Evolutionary conservation across 768 basidiomycete genomes (phyloP).

Genomic region (Mycena amicta): DNA sequence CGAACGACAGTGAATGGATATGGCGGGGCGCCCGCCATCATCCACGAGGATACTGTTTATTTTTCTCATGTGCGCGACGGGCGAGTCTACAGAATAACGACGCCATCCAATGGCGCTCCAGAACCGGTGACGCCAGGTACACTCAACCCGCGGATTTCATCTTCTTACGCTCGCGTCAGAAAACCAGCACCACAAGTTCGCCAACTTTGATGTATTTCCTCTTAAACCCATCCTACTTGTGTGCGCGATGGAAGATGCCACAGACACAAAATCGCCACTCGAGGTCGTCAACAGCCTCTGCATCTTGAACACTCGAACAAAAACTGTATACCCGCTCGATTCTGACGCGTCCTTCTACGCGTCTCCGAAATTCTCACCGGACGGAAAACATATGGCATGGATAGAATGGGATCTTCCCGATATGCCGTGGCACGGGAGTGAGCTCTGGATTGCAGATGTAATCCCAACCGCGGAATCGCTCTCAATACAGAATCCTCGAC

Average conservation of each 20-base stretch:
- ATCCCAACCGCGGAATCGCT: slow-evolving; percentile 25
- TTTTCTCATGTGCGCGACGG: slow-evolving; percentile 57
- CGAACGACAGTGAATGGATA: slow-evolving; percentile 67
- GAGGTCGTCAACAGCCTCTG: slow-evolving; percentile 59
- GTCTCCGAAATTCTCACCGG: slow-evolving; percentile 52
- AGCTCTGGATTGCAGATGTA: slow-evolving; percentile 58
- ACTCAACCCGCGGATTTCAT: slow-evolving; percentile 16
- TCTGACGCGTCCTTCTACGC: slow-evolving; percentile 76
- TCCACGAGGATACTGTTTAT: slow-evolving; percentile 46
- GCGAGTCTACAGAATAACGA: slow-evolving; percentile 46
- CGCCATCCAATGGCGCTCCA: slow-evolving; percentile 23
- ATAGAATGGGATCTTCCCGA: slow-evolving; percentile 62
- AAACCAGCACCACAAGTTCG: slow-evolving; percentile 59
- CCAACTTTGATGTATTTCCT: slow-evolving; percentile 64
- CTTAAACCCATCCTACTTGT: slow-evolving; percentile 53
- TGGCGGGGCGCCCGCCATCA: slow-evolving; percentile 60
- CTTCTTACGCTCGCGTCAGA: slow-evolving; percentile 31
- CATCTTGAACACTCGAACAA: slow-evolving; percentile 51
- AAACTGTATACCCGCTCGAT: slow-evolving; percentile 46
- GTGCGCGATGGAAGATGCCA: slow-evolving; percentile 74
- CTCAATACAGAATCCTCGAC: slow-evolving; percentile 37
- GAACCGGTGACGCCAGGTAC: slow-evolving; percentile 67
- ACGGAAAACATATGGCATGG: slow-evolving; percentile 55
- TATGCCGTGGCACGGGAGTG: slow-evolving; percentile 66
- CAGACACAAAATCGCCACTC: slow-evolving; percentile 45